These are phyloP conservation scores for Lactarius tabidus DNA, from an alignment of 768 basidiomycete species.

Conservation along the genomic window DNA sequence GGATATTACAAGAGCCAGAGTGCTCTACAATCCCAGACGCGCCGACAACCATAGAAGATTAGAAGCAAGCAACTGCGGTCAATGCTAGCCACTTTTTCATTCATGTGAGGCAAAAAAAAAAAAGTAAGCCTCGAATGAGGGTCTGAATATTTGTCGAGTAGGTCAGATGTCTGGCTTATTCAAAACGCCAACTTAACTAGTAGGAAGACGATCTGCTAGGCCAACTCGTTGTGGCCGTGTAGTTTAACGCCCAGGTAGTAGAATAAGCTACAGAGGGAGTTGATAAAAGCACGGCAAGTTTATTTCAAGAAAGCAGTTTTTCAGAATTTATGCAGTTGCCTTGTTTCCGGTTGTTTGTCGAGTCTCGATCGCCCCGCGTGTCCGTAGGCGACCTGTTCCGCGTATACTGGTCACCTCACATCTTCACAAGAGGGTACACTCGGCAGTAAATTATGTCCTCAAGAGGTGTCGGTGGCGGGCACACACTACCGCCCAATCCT, in stretches of 20 bases:
- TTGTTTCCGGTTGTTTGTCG: constrained; percentile 1
- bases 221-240: constrained; percentile 50
- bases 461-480: constrained; percentile 17
- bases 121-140: not conserved
- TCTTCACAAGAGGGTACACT: not conserved
- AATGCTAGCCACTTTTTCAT: not conserved
- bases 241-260: constrained; percentile 64
- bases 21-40: not conserved
- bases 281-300: constrained; percentile 52
- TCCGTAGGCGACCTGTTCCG: not conserved
- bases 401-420: constrained; percentile 11
- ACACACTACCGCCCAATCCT: constrained; percentile 48
- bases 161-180: constrained; percentile 26
- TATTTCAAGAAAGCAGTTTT: not conserved
- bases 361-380: not conserved
- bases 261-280: constrained; percentile 45
- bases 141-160: no score
- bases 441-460: constrained; percentile 19
- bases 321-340: not conserved
- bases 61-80: not conserved
- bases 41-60: not conserved
- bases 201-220: constrained; percentile 58
- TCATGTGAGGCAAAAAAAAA: not conserved
- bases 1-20: not conserved
- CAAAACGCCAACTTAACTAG: constrained; percentile 47